These are phyloP conservation scores for Teratosphaeria pseudoeucalypti DNA, from an alignment of 2,329 filamentous ascomycete genomes.

Conservation along the genomic window DNA sequence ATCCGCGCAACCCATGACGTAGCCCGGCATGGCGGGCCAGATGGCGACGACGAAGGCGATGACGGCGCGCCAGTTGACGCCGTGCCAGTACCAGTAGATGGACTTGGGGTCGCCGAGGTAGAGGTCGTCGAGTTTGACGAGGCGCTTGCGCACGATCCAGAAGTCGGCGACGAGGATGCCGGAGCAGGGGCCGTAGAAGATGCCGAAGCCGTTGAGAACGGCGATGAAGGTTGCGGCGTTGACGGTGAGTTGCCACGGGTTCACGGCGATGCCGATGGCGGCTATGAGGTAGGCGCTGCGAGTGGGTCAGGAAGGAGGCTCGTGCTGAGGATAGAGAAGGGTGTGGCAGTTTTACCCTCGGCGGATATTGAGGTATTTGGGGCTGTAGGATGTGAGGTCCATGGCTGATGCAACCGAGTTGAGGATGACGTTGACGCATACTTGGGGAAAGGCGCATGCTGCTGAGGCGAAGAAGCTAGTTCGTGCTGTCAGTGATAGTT, in stretches of 20 bases:
- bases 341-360: neutral
- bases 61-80: constrained; percentile 1
- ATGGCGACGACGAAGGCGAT: constrained; percentile 1
- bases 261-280: neutral
- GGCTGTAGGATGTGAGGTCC: neutral
- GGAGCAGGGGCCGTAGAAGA: neutral
- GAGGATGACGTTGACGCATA: neutral
- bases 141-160: neutral
- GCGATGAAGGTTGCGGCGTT: neutral
- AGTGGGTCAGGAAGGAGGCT: neutral
- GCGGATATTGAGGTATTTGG: neutral
- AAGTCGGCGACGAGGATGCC: neutral
- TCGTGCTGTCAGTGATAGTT: neutral
- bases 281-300: neutral
- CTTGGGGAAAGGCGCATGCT: neutral
- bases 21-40: neutral
- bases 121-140: neutral
- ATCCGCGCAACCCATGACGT: neutral
- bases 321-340: neutral
- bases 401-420: neutral
- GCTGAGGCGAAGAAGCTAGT: neutral
- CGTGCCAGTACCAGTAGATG: constrained; percentile 2
- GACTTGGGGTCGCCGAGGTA: neutral
- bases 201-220: neutral
- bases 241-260: neutral